A percentile compares a stretch with the other conserved stretches of the same genome.
Evolutionary conservation across 805 yeast species (phyloP).

Genomic region (Kodamaea jinghongensis): DNA sequence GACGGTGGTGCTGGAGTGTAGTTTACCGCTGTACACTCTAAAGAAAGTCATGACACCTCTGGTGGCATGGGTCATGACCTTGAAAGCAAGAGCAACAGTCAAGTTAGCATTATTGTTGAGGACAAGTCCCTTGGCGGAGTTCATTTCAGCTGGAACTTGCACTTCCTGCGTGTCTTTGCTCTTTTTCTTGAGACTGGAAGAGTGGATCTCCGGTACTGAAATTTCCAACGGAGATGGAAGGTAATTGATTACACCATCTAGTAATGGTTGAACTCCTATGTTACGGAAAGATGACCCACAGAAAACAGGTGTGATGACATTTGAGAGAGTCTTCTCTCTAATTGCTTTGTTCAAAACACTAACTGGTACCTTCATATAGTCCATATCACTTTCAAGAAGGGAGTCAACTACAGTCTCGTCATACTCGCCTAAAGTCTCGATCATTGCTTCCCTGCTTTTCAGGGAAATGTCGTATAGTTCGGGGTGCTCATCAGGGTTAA

Average conservation of each 20-base stretch:
- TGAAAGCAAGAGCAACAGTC: conserved; percentile 83
- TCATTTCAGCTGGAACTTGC: conserved; percentile 34
- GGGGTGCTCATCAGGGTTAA: conserved; percentile 21
- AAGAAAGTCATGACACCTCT: conserved; percentile 83
- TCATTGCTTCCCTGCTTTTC: conserved; percentile 66
- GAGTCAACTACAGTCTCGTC: conserved; percentile 77
- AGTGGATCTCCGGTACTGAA: conserved; percentile 51
- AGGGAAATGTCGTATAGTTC: conserved; percentile 45
- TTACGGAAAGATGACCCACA: conserved; percentile 93
- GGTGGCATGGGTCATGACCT: conserved; percentile 81
- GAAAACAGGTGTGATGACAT: conserved; percentile 68
- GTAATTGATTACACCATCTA: conserved; percentile 77
- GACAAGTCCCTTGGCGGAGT: conserved; percentile 45
- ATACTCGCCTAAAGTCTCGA: conserved; percentile 80
- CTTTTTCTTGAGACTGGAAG: conserved; percentile 18
- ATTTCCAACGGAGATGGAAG: conserved; percentile 80
- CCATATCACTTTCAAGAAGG: conserved; percentile 68
- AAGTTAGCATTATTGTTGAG: conserved; percentile 57
- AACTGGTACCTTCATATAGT: conserved; percentile 64
- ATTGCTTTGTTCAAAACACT: conserved; percentile 56
- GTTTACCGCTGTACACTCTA: conserved; percentile 80
- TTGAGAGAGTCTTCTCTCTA: conserved; percentile 56
- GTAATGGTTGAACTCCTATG: conserved; percentile 90
- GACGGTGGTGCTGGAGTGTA: conserved; percentile 60
- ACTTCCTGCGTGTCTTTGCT: conserved; percentile 10